Evolutionary conservation across 768 basidiomycete genomes (phyloP).

Genomic region (Gautieria morchelliformis): DNA sequence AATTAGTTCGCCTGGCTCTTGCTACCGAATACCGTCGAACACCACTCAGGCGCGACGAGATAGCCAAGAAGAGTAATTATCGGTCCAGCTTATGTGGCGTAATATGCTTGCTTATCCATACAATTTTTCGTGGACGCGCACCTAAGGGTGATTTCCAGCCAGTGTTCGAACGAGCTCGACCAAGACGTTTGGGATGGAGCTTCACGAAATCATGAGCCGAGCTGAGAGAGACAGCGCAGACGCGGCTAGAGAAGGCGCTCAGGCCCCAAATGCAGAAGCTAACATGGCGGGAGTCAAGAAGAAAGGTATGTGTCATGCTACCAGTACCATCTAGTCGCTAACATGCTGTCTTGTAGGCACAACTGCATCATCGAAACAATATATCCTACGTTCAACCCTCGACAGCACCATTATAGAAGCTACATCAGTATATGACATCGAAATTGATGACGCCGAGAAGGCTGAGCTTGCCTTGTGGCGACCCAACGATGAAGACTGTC

Average conservation of each 20-base stretch:
- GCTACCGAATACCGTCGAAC: conserved; percentile 67
- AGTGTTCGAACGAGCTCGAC: conserved; percentile 57
- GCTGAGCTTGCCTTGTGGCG: conserved; percentile 39
- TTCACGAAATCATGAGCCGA: conserved; percentile 65
- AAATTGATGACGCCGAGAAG: conserved; percentile 32
- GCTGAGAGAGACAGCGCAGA: conserved; percentile 42
- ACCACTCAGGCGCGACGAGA: conserved; percentile 70
- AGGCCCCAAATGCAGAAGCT: conserved; percentile 32
- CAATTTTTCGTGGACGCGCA: conserved; percentile 35
- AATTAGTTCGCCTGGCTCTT: conserved; percentile 71
- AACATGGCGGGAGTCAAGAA: conserved; percentile 53
- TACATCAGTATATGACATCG: conserved; percentile 41
- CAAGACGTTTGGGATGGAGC: conserved; percentile 72
- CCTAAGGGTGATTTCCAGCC: conserved; percentile 49
- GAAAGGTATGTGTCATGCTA: conserved; percentile 38
- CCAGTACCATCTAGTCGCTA: background rate
- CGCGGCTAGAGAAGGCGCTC: conserved; percentile 24
- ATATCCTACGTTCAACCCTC: conserved; percentile 72
- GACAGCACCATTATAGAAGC: conserved; percentile 51
- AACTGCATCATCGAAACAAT: conserved; percentile 61
- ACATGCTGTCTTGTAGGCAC: conserved; percentile 32
- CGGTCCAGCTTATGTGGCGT: too few species aligned
- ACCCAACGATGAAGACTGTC: conserved; percentile 42
- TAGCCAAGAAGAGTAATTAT: conserved; percentile 77
- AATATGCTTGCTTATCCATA: background rate